A percentile compares a stretch with the other conserved stretches of the same genome.
These are phyloP conservation scores for Biscogniauxia marginata DNA, from an alignment of 2,329 filamentous ascomycete species.

Conservation along the genomic window DNA sequence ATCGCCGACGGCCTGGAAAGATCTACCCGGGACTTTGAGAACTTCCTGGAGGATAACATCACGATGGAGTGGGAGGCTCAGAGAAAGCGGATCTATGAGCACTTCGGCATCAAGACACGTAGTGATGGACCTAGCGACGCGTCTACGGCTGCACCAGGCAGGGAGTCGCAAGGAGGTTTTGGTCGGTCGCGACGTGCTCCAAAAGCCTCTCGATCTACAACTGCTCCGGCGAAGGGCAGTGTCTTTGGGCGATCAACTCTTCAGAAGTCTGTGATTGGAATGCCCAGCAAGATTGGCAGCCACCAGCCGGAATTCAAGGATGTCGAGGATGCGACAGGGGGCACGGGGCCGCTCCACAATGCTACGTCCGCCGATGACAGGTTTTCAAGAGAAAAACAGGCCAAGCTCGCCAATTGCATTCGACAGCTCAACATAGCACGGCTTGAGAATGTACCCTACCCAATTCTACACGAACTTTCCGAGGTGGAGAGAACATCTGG, in stretches of 20 bases:
- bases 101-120: constrained; percentile 79
- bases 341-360: constrained; percentile 44
- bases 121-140: constrained; percentile 43
- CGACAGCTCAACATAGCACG: constrained; percentile 75
- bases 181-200: constrained; percentile 57
- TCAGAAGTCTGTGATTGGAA: constrained; percentile 84
- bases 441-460: constrained; percentile 63
- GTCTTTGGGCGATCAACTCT: constrained; percentile 66
- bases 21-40: constrained; percentile 87
- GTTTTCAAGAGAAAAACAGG: constrained; percentile 79
- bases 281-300: constrained; percentile 65
- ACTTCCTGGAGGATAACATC: constrained; percentile 90
- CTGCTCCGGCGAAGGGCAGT: constrained; percentile 46
- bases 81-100: constrained; percentile 88
- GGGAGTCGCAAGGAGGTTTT: constrained; percentile 56
- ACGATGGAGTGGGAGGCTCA: constrained; percentile 96
- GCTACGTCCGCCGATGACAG: constrained; percentile 66
- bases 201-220: constrained; percentile 33
- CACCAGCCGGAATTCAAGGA: constrained; percentile 69
- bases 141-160: constrained; percentile 35
- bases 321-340: constrained; percentile 57
- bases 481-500: constrained; percentile 69
- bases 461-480: constrained; percentile 73
- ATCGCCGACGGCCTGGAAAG: constrained; percentile 88
- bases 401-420: constrained; percentile 75